Conservation (phyloP, 345 rosid species). For the Hibiscus mutabilis region DNA sequence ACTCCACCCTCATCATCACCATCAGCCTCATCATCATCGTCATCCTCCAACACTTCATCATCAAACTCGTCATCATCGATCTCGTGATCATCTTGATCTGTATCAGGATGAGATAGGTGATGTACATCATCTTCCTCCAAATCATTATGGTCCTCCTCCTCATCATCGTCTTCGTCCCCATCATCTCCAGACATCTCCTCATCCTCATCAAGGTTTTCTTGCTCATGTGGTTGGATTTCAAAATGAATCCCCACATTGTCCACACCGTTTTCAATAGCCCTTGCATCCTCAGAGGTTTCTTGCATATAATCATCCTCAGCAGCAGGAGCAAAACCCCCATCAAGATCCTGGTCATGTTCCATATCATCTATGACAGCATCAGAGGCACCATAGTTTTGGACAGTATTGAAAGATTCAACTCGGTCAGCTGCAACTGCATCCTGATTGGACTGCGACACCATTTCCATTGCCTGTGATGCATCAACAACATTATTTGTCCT, state of each 20-base stretch:
- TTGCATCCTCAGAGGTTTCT: conserved; percentile 66
- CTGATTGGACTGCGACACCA: conserved; percentile 48
- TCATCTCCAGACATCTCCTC: conserved; percentile 86
- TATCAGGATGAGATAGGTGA: conserved; percentile 81
- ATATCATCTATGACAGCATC: conserved; percentile 86
- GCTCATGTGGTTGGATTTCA: conserved; percentile 73
- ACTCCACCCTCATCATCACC: conserved; percentile 92
- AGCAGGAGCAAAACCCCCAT: conserved; percentile 60
- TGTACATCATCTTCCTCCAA: conserved; percentile 83
- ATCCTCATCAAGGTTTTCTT: conserved; percentile 53
- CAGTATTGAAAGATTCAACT: conserved; percentile 44
- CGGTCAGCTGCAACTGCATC: conserved; percentile 47
- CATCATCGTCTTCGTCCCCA: conserved; percentile 69
- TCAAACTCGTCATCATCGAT: conserved; percentile 88
- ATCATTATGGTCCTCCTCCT: conserved; percentile 57
- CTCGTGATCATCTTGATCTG: conserved; percentile 96
- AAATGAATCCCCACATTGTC: conserved; percentile 64
- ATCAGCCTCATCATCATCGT: conserved; percentile 82
- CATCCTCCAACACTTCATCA: conserved; percentile 90
- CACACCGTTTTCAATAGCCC: conserved; percentile 72
- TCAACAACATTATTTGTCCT: conserved; percentile 49
- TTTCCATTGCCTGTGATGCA: conserved; percentile 47
- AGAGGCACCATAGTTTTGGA: conserved; percentile 55
- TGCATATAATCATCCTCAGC: conserved; percentile 88
- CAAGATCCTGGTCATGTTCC: conserved; percentile 93